phyloP scores from a whole-genome alignment of 2,329 filamentous ascomycete species.

The Ophiostoma triangulosporum region DNA sequence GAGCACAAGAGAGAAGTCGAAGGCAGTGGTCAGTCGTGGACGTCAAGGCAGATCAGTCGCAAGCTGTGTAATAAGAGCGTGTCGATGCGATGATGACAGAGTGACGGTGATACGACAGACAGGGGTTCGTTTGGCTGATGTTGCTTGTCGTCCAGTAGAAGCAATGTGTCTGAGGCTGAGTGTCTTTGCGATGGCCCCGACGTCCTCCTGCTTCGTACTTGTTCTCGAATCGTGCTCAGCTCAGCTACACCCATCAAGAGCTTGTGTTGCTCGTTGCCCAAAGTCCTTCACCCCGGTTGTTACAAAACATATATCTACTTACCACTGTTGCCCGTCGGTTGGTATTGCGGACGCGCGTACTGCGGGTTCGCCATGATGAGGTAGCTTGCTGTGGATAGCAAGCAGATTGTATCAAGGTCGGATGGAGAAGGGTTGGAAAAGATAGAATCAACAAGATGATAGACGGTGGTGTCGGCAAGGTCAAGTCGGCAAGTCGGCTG shows the following conservation, averaged over 20 bases:
- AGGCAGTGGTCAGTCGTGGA: neutral
- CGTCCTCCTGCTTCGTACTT: neutral
- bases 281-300: neutral
- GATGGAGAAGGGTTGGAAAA: no score
- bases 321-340: neutral
- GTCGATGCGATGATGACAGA: neutral
- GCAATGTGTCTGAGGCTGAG: neutral
- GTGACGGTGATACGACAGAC: neutral
- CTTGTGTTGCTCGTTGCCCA: neutral
- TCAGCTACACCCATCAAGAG: neutral
- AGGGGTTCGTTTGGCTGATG: neutral
- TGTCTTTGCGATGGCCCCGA: neutral
- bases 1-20: neutral
- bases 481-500: no score
- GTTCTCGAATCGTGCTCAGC: no score
- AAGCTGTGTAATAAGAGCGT: neutral
- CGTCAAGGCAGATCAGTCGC: neutral
- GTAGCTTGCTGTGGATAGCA: constrained; percentile 1
- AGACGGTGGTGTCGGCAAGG: no score
- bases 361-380: constrained; percentile 11
- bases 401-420: no score
- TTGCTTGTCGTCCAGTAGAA: neutral
- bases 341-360: constrained; percentile 9
- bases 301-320: neutral
- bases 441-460: neutral